Evolutionary conservation across 108 stramenopile genomes (phyloP).

Genomic region (Fistulifera pelliculosa): DNA sequence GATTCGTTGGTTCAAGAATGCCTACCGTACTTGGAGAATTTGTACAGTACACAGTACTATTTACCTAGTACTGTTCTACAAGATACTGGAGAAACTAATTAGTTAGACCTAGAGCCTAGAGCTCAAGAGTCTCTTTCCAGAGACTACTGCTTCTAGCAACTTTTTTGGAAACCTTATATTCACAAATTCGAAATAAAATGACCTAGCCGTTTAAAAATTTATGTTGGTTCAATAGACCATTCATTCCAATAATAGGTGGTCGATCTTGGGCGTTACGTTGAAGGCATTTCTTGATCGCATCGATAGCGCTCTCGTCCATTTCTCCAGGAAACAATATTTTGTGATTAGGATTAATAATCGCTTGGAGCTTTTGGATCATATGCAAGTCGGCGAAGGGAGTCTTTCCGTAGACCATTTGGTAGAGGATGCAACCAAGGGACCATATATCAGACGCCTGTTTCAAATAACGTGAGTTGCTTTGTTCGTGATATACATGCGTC

Average conservation of each 20-base stretch:
- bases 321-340: slow-evolving; percentile 60
- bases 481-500: too few species aligned
- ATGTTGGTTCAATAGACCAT: slow-evolving; percentile 56
- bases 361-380: slow-evolving; percentile 91
- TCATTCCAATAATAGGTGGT: slow-evolving; percentile 68
- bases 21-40: too few species aligned
- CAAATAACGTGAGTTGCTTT: slow-evolving; percentile 22
- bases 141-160: too few species aligned
- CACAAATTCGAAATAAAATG: too few species aligned
- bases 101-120: too few species aligned
- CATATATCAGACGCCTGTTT: slow-evolving; percentile 83
- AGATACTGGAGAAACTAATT: too few species aligned
- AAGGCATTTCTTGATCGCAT: slow-evolving; percentile 75
- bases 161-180: too few species aligned
- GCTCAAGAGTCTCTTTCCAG: too few species aligned
- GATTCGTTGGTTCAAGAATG: too few species aligned
- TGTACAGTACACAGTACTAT: too few species aligned
- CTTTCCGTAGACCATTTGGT: slow-evolving; percentile 93
- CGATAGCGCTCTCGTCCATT: slow-evolving; percentile 65
- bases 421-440: slow-evolving; percentile 95
- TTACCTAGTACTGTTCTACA: too few species aligned
- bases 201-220: background rate
- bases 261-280: slow-evolving; percentile 62
- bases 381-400: slow-evolving; percentile 91
- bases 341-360: slow-evolving; percentile 87